Conservation (phyloP, 345 rosid species). For the Eucalyptus curtisii region DNA sequence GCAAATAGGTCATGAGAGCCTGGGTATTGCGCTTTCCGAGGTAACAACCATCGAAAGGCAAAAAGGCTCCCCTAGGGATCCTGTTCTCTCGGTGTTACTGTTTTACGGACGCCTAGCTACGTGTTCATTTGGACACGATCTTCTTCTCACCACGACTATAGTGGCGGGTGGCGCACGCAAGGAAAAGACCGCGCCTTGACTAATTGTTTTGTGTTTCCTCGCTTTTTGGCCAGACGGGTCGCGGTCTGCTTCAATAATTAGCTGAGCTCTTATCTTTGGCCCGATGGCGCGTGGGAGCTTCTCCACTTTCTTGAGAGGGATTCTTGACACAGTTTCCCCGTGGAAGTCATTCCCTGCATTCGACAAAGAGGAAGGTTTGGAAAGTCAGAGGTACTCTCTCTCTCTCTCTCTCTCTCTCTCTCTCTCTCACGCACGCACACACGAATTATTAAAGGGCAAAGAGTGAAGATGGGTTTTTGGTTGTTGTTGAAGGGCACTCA, state of each 20-base stretch:
- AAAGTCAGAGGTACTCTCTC: not conserved
- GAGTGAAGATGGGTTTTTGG: not conserved
- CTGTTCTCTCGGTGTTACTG: not conserved
- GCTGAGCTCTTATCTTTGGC: not conserved
- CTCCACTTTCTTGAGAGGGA: not conserved
- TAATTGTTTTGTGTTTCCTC: not conserved
- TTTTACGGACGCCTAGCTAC: not conserved
- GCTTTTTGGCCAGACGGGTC: not conserved
- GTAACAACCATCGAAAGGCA: not conserved
- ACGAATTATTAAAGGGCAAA: not conserved
- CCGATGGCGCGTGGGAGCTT: not conserved
- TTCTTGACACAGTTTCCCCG: not conserved
- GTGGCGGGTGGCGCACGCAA: not conserved
- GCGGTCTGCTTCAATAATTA: not conserved
- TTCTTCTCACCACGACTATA: not conserved
- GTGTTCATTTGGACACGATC: not conserved
- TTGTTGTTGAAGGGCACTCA: not conserved
- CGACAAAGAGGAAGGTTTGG: not conserved
- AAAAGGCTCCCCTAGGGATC: not conserved
- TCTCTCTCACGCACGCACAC: not conserved
- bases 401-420: not conserved
- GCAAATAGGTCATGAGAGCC: not conserved
- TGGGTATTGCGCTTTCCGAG: not conserved
- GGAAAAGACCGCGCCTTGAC: not conserved
- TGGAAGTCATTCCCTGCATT: not conserved